phyloP scores from a whole-genome alignment of 805 yeast genomes.

The Barnettozyma salicaria region DNA sequence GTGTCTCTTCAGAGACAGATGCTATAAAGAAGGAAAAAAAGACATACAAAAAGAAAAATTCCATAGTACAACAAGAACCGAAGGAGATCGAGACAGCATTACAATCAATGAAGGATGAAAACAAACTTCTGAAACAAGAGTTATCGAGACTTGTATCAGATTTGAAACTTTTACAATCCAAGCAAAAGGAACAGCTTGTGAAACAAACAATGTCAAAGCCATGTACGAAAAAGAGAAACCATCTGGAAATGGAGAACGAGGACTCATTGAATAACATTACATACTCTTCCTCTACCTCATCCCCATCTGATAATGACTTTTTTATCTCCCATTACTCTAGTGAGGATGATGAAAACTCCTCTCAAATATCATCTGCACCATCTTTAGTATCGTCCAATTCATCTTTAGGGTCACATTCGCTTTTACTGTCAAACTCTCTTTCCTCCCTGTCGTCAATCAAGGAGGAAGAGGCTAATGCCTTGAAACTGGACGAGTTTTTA shows the following conservation, averaged over 20 bases:
- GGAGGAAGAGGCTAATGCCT: conserved; percentile 18
- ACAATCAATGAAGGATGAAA: conserved; percentile 39
- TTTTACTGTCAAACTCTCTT: conserved; percentile 8
- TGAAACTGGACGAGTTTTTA: conserved; percentile 24
- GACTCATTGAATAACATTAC: conserved; percentile 6
- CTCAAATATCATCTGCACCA: conserved; percentile 23
- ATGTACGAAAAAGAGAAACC: conserved; percentile 21
- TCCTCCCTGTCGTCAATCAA: conserved; percentile 19
- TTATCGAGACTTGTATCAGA: conserved; percentile 40
- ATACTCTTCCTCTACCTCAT: conserved; percentile 4
- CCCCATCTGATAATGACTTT: conserved; percentile 11
- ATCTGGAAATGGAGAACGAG: conserved; percentile 18
- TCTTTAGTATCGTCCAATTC: conserved; percentile 24
- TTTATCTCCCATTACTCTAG: conserved; percentile 1
- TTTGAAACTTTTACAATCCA: conserved; percentile 31
- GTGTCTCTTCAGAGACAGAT: conserved; percentile 24
- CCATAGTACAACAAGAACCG: conserved; percentile 7
- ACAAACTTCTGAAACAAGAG: conserved; percentile 37
- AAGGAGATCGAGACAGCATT: conserved; percentile 35
- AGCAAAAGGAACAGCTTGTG: conserved; percentile 6
- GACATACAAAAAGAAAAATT: conserved; percentile 3
- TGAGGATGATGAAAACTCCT: conserved; percentile 23
- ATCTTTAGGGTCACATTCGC: conserved; percentile 12
- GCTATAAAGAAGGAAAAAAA: conserved; percentile 8
- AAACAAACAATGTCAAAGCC: conserved; percentile 5